Evolutionary conservation across 2,329 filamentous ascomycete genomes (phyloP), one percentile per base, ranked within the genome.

Genomic region (Fusarium fujikuroi): DNA sequence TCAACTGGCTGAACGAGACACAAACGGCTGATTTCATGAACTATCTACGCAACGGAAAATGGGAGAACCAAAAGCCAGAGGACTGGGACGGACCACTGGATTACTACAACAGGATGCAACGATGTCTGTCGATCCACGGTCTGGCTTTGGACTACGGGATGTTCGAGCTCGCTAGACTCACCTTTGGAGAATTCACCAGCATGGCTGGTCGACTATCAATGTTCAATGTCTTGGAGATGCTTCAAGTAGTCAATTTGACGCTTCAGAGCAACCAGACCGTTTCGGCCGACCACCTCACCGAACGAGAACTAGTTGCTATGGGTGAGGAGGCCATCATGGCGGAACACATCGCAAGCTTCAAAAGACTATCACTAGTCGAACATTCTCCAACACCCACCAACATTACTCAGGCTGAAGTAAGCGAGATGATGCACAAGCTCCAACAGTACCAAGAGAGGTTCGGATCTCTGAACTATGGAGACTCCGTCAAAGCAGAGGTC

Each of bases 401-500:
- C 9, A 37, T 65, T 10, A 23, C 39, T n/a, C 40, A 23, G 3
- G 57, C 15, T 40, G 19, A 11, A 6, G 30, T 44, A 3, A 25
- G 19, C 21, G 28, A 42, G 11, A 43, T 58, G 40, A 65, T 54
- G 40, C 25, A 18, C 9, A 16, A 43, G n/a, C 32, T 62, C 9
- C 39, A 62, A 23, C 36, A 18, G 50, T 58, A 62, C 8, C 7
- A 58, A 25, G 34, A 58, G 32, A 39, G 16, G 32, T 44, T 39
- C 36, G 49, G 50, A 3, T 32, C 39, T 23, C 14, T 58, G 72
- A 8, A 21, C 18, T 25, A 5, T 36, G 32, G 18, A 37, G 8
- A 36, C 18, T 4, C 18, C 12, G 7, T 9, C 2, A 9, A 15
- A 19, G 9, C 11, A 25, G n/a, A 25, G 12, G 49, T 5, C 7